phyloP scores from a whole-genome alignment of 2,329 filamentous ascomycete genomes.

The Calonectria hongkongensis region DNA sequence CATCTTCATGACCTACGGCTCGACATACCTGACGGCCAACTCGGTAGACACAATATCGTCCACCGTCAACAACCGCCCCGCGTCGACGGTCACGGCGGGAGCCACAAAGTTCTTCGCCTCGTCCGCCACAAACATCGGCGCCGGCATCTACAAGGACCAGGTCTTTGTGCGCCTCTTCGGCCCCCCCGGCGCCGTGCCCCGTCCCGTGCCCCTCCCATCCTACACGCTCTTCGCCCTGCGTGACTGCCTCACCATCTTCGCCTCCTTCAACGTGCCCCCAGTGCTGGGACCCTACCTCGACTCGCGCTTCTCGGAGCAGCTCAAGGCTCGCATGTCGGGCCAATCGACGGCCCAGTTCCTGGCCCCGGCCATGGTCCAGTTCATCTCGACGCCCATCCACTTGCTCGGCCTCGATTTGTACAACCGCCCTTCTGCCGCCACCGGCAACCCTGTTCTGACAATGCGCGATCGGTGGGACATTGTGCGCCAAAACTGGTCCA shows the following conservation, averaged over 20 bases:
- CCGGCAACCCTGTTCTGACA: slow-evolving; percentile 56
- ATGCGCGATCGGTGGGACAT: slow-evolving; percentile 78
- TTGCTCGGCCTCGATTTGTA: slow-evolving; percentile 90
- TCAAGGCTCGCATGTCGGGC: slow-evolving; percentile 67
- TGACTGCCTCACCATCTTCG: slow-evolving; percentile 93
- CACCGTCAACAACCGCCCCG: slow-evolving; percentile 74
- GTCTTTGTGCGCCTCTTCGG: slow-evolving; percentile 90
- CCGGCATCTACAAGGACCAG: slow-evolving; percentile 93
- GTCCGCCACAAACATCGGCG: slow-evolving; percentile 86
- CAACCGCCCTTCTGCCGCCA: slow-evolving; percentile 74
- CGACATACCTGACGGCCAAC: slow-evolving; percentile 94
- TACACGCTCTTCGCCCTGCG: slow-evolving; percentile 87
- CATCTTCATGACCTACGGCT: slow-evolving; percentile 86
- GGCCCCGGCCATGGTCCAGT: slow-evolving; percentile 86
- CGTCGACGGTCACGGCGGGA: slow-evolving; percentile 81
- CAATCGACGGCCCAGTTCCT: slow-evolving; percentile 84
- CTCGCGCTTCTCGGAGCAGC: slow-evolving; percentile 70
- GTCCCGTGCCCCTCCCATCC: slow-evolving; percentile 79
- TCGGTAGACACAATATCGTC: slow-evolving; percentile 86
- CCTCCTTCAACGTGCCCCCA: slow-evolving; percentile 91
- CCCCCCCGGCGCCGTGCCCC: slow-evolving; percentile 69
- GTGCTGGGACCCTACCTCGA: slow-evolving; percentile 83
- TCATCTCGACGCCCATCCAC: slow-evolving; percentile 89
- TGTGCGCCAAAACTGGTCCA: slow-evolving; percentile 84
- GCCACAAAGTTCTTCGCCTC: slow-evolving; percentile 88